A percentile compares a stretch with the other conserved stretches of the same genome.
Conservation (phyloP, 176 grass and related monocot genomes). For the Juncus effusus region DNA sequence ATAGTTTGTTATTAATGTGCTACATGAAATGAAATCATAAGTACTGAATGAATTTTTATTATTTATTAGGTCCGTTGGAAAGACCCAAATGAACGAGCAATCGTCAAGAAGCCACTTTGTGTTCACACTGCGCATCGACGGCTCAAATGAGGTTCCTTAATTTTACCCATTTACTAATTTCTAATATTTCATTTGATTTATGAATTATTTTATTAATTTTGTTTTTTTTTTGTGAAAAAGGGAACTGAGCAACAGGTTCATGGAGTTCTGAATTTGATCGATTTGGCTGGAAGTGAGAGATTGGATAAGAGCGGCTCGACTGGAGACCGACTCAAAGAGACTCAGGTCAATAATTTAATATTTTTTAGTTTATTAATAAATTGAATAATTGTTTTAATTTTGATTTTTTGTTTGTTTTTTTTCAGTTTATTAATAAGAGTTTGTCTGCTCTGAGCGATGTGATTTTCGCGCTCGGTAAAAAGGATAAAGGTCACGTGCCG, state of each 20-base stretch:
- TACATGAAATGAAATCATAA: too few species aligned
- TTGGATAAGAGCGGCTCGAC: conserved; percentile 86
- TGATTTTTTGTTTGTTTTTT: conserved; percentile 14
- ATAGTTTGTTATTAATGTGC: too few species aligned
- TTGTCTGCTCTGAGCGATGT: conserved; percentile 84
- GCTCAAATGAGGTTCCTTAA: conserved; percentile 61
- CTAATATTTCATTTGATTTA: too few species aligned
- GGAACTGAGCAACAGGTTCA: conserved; percentile 81
- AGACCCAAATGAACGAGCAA: conserved; percentile 92
- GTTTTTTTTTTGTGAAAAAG: conserved; percentile 27
- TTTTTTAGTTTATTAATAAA: conserved; percentile 10
- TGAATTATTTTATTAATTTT: background rate
- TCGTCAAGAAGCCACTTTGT: conserved; percentile 94
- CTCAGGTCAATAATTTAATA: conserved; percentile 45
- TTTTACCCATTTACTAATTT: background rate
- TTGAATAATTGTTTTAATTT: background rate
- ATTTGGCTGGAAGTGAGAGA: conserved; percentile 95
- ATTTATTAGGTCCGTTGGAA: conserved; percentile 68
- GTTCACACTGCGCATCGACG: conserved; percentile 80
- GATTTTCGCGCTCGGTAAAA: conserved; percentile 83
- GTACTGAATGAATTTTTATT: conserved; percentile 2
- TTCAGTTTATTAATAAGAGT: conserved; percentile 89
- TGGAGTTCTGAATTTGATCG: conserved; percentile 82
- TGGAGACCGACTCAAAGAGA: conserved; percentile 90
- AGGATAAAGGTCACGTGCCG: conserved; percentile 74